phyloP scores from a whole-genome alignment of 2,329 filamentous ascomycete genomes.

The Ophiostoma triangulosporum region DNA sequence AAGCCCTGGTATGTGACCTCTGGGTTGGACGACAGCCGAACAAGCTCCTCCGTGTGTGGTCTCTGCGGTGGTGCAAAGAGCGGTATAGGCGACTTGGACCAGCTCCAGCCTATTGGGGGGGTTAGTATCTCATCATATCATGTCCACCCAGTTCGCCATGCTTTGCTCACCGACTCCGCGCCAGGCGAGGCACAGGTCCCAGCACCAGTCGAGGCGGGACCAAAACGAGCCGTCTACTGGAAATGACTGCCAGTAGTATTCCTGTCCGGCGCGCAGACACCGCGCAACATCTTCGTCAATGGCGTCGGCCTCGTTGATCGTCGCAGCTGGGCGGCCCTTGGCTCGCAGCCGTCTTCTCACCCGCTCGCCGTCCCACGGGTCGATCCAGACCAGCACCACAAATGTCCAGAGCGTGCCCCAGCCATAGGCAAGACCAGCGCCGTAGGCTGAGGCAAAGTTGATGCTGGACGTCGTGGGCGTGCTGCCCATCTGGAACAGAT shows the following conservation, averaged over 20 bases:
- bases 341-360: constrained; percentile 19
- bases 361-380: constrained; percentile 40
- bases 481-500: constrained; percentile 15
- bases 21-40: constrained; percentile 29
- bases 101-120: constrained; percentile 39
- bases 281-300: constrained; percentile 12
- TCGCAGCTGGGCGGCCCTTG: neutral
- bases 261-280: constrained; percentile 21
- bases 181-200: constrained; percentile 41
- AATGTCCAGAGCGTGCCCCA: constrained; percentile 39
- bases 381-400: constrained; percentile 38
- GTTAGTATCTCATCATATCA: neutral
- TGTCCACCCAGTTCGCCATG: too few relatives aligned
- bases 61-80: constrained; percentile 27
- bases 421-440: constrained; percentile 32
- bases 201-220: constrained; percentile 39
- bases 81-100: constrained; percentile 36
- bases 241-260: constrained; percentile 49
- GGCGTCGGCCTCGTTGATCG: constrained; percentile 15
- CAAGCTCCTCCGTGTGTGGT: constrained; percentile 24
- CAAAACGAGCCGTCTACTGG: constrained; percentile 34
- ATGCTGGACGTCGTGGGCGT: constrained; percentile 28
- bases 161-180: constrained; percentile 40
- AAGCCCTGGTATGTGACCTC: constrained; percentile 32
- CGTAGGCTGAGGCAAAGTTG: constrained; percentile 38